Evolutionary conservation across 129 eudicot genomes (phyloP).

Genomic region (Flaveria robusta): DNA sequence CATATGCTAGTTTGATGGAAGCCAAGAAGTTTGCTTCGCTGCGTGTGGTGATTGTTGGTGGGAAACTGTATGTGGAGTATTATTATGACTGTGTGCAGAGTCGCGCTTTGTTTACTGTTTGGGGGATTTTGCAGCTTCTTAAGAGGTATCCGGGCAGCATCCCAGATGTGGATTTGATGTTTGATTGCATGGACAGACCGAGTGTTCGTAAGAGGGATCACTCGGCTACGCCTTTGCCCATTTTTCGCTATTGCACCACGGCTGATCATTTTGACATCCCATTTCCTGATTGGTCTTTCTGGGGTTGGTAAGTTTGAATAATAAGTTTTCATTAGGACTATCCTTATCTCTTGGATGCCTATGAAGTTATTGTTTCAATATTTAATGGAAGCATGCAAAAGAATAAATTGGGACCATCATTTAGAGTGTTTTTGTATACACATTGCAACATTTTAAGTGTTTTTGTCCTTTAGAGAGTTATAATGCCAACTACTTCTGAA

Average conservation of each 20-base stretch:
- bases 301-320: slow-evolving; percentile 72
- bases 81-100: slow-evolving; percentile 81
- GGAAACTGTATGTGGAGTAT: slow-evolving; percentile 63
- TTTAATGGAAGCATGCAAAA: slow-evolving; percentile 7
- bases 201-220: slow-evolving; percentile 42
- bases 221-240: slow-evolving; percentile 60
- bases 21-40: slow-evolving; percentile 64
- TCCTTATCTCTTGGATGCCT: slow-evolving; percentile 19
- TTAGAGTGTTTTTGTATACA: not conserved
- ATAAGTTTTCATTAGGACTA: not conserved
- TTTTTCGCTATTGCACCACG: slow-evolving; percentile 80
- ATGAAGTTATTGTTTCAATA: slow-evolving; percentile 1
- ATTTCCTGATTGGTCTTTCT: slow-evolving; percentile 92
- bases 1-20: slow-evolving; percentile 48
- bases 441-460: not conserved
- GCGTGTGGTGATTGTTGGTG: slow-evolving; percentile 62
- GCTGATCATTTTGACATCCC: slow-evolving; percentile 68
- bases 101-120: slow-evolving; percentile 60
- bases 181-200: slow-evolving; percentile 88
- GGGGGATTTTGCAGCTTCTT: slow-evolving; percentile 77
- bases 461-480: slow-evolving; percentile 3
- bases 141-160: slow-evolving; percentile 64
- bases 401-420: not conserved
- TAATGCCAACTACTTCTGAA: slow-evolving; percentile 6
- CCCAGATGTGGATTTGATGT: slow-evolving; percentile 88